phyloP scores from a whole-genome alignment of 1,284 basidiomycete genomes.

The Cutaneotrichosporon mucoides region DNA sequence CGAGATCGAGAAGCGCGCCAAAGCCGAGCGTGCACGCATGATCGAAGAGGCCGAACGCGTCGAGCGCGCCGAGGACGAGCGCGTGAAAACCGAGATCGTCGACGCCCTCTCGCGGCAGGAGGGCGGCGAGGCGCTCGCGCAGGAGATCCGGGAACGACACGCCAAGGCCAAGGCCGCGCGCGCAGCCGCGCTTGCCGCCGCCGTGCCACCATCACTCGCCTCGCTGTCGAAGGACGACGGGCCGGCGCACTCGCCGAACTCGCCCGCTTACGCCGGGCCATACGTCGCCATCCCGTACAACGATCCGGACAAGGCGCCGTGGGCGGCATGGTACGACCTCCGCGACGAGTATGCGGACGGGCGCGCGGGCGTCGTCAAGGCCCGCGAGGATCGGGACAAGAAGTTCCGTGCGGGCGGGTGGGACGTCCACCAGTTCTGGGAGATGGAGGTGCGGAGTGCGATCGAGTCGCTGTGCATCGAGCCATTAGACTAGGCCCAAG shows the following conservation, averaged over 20 bases:
- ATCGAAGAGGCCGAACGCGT: conserved; percentile 64
- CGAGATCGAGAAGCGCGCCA: conserved; percentile 63
- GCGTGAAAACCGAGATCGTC: conserved; percentile 59
- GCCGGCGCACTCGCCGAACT: conserved; percentile 28
- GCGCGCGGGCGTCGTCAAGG: conserved; percentile 57
- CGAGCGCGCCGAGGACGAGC: conserved; percentile 50
- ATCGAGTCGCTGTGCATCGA: conserved; percentile 62
- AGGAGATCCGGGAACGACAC: conserved; percentile 60
- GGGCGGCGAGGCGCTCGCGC: conserved; percentile 32
- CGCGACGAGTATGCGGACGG: conserved; percentile 37
- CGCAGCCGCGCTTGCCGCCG: conserved; percentile 26
- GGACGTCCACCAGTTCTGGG: conserved; percentile 76
- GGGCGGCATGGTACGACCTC: conserved; percentile 27
- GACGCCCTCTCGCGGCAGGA: conserved; percentile 65
- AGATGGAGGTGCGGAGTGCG: conserved; percentile 69
- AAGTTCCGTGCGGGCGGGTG: conserved; percentile 83
- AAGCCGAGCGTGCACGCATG: conserved; percentile 63
- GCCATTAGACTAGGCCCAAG: conserved; percentile 23
- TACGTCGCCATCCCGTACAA: conserved; percentile 46
- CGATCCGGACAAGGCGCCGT: conserved; percentile 27
- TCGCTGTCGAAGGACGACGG: conserved; percentile 11
- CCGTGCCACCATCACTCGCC: conserved; percentile 24
- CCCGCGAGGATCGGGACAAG: conserved; percentile 69
- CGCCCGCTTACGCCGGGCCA: conserved; percentile 42
- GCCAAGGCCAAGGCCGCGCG: conserved; percentile 31